Conservation (phyloP, 208 protist species). For the Leishmania turanica region DNA sequence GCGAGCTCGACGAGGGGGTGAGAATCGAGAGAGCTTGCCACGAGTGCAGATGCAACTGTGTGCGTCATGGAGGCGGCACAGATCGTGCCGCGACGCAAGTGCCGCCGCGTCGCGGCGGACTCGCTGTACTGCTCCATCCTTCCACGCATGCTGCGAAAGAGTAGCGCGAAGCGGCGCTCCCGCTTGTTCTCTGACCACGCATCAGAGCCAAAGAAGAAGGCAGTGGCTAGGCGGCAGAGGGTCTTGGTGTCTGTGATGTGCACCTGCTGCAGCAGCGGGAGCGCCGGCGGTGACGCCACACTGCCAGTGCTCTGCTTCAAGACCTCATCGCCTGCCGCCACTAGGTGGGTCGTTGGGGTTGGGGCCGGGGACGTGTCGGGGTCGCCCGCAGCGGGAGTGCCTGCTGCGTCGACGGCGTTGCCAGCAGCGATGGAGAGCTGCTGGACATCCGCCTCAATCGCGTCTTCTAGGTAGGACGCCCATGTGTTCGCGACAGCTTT, state of each 20-base stretch:
- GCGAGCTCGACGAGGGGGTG: conserved; percentile 5
- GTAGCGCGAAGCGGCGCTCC: conserved; percentile 33
- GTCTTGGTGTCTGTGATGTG: conserved; percentile 32
- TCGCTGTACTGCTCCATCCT: conserved; percentile 35
- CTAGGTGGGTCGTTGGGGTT: background rate
- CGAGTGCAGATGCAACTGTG: conserved; percentile 2
- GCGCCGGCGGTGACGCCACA: background rate
- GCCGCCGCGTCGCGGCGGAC: conserved; percentile 32
- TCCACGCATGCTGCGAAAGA: conserved; percentile 37
- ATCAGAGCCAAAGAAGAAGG: conserved; percentile 71
- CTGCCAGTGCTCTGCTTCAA: background rate
- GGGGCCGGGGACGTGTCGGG: background rate
- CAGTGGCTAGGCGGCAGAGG: conserved; percentile 64
- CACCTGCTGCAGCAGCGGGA: background rate
- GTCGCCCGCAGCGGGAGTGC: background rate
- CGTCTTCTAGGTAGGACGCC: conserved; percentile 56
- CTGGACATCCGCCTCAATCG: conserved; percentile 27
- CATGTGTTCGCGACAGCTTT: conserved; percentile 60
- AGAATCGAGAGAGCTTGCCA: conserved; percentile 8
- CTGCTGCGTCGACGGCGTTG: background rate
- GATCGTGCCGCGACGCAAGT: conserved; percentile 28
- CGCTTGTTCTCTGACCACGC: conserved; percentile 35
- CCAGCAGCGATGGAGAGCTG: background rate
- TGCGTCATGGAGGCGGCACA: conserved; percentile 10
- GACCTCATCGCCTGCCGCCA: background rate